A percentile compares a stretch with the other conserved stretches of the same genome.
phyloP scores from a whole-genome alignment of 441 rosid species.

The Bocquillonia castaneifolia region DNA sequence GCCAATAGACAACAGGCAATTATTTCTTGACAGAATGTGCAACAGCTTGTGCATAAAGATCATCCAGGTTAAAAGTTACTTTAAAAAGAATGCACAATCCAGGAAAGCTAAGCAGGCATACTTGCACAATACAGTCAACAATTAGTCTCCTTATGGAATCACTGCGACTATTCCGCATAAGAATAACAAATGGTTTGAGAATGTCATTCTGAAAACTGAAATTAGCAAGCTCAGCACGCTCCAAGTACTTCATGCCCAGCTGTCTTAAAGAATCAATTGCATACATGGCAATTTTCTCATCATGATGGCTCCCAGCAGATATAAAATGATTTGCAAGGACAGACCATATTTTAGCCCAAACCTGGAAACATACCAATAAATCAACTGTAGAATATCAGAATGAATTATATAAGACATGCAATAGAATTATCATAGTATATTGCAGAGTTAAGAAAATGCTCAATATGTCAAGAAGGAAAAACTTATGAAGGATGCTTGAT shows the following conservation, averaged over 20 bases:
- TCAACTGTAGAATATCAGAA: conserved; percentile 1
- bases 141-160: conserved; percentile 87
- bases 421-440: not conserved
- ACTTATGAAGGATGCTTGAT: not conserved
- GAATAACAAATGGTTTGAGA: conserved; percentile 94
- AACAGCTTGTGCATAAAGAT: not conserved
- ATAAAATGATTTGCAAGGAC: conserved; percentile 98
- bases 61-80: not conserved
- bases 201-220: conserved; percentile 99
- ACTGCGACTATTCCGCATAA: conserved; percentile 90
- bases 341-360: conserved; percentile 99
- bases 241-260: conserved; percentile 97
- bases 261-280: conserved; percentile 99
- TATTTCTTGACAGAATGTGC: conserved; percentile 4
- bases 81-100: not conserved
- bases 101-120: conserved; percentile 33
- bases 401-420: not conserved
- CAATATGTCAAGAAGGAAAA: not conserved
- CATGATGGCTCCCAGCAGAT: conserved; percentile 96
- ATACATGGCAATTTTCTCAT: conserved; percentile 98
- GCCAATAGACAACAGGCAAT: conserved; percentile 30
- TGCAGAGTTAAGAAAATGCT: not conserved
- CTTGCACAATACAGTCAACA: conserved; percentile 99
- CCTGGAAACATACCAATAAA: conserved; percentile 50
- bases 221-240: conserved; percentile 92